Percentiles rank a stretch among this genome's conserved stretches.
phyloP scores from a whole-genome alignment of 352 stramenopile species.

The Phytophthora lateralis region DNA sequence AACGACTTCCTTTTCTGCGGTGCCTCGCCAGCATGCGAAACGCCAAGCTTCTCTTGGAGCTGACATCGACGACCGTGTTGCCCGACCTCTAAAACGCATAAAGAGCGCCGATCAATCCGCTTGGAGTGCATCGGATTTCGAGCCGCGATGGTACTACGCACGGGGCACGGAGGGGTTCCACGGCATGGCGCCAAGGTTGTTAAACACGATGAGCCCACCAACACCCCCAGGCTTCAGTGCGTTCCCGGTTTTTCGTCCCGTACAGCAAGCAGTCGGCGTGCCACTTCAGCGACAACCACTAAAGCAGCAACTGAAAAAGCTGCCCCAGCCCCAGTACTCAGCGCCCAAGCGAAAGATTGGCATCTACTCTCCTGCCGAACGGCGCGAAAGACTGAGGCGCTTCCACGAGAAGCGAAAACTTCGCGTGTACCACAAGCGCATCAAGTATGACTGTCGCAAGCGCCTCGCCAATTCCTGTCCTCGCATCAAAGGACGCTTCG shows the following conservation, averaged over 20 bases:
- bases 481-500: constrained; percentile 76
- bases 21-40: constrained; percentile 9
- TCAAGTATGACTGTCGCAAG: constrained; percentile 81
- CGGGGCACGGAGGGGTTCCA: constrained; percentile 23
- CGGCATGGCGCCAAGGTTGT: constrained; percentile 21
- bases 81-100: constrained; percentile 13
- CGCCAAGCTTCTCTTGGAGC: constrained; percentile 19
- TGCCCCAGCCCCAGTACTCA: constrained; percentile 1
- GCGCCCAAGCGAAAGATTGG: constrained; percentile 51
- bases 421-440: constrained; percentile 70
- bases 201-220: constrained; percentile 4
- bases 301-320: constrained; percentile 2
- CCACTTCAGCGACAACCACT: constrained; percentile 5
- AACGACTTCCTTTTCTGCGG: too few relatives aligned
- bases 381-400: constrained; percentile 58
- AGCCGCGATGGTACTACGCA: constrained; percentile 18
- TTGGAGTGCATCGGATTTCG: constrained; percentile 4
- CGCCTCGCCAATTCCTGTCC: constrained; percentile 70
- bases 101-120: constrained; percentile 15
- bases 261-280: constrained; percentile 7
- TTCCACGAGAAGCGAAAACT: constrained; percentile 80
- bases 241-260: neutral
- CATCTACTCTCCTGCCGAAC: constrained; percentile 58
- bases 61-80: constrained; percentile 5
- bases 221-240: neutral